Evolutionary conservation across 805 yeast species (phyloP).

Genomic region (Kodamaea neixiangensis): DNA sequence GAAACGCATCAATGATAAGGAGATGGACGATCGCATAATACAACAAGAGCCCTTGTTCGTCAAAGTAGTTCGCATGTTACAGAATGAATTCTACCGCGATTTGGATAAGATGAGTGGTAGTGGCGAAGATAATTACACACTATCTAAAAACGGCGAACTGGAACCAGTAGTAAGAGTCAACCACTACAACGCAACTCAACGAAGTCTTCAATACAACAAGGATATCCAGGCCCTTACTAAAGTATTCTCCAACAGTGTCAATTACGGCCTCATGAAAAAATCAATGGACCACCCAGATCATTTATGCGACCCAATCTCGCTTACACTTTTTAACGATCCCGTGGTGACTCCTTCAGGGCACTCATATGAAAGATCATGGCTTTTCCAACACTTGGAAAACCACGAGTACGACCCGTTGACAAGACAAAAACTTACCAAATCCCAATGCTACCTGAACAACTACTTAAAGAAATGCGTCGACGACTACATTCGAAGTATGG

Average conservation of each 20-base stretch:
- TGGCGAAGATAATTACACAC: background rate
- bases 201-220: conserved; percentile 12
- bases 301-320: conserved; percentile 43
- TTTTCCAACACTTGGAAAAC: conserved; percentile 35
- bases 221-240: conserved; percentile 13
- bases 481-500: conserved; percentile 11
- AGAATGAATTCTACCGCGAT: conserved; percentile 14
- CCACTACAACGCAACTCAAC: conserved; percentile 5
- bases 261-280: conserved; percentile 1
- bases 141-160: background rate
- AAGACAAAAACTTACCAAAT: conserved; percentile 17
- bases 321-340: conserved; percentile 42
- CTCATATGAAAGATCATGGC: conserved; percentile 41
- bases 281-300: conserved; percentile 30
- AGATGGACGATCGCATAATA: conserved; percentile 6
- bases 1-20: conserved; percentile 5
- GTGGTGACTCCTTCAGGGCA: conserved; percentile 48
- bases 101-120: conserved; percentile 4
- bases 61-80: conserved; percentile 10
- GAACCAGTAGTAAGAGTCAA: background rate
- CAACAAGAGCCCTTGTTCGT: conserved; percentile 12
- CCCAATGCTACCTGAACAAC: conserved; percentile 15
- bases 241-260: conserved; percentile 9
- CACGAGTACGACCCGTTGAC: conserved; percentile 44
- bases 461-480: conserved; percentile 14